These are phyloP conservation scores for Puya raimondii DNA, from an alignment of 176 grass and related monocot genomes.

Conservation along the genomic window DNA sequence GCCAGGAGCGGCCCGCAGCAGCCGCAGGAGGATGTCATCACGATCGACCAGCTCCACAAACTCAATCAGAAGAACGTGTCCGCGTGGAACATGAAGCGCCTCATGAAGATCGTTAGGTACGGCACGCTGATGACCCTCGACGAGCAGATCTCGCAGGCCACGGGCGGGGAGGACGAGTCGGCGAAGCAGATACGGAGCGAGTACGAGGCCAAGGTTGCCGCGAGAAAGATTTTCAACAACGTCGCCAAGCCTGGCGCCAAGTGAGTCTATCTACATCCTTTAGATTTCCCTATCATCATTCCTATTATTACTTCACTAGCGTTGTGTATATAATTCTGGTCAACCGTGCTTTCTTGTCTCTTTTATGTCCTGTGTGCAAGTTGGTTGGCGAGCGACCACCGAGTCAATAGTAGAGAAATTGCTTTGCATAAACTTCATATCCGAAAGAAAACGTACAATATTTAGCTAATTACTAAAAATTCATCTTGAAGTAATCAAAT, in stretches of 20 bases:
- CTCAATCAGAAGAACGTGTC: constrained; percentile 93
- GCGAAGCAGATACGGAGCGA: constrained; percentile 71
- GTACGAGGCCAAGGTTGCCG: constrained; percentile 78
- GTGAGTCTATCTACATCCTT: constrained; percentile 22
- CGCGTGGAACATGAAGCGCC: constrained; percentile 91
- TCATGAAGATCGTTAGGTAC: constrained; percentile 81
- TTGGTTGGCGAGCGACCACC: no score
- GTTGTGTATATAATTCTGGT: no score
- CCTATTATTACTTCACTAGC: no score
- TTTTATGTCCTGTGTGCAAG: no score
- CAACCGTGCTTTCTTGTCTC: no score
- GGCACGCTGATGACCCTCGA: constrained; percentile 74
- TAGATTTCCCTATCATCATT: background rate
- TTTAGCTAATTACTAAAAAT: no score
- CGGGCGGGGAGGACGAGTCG: constrained; percentile 43
- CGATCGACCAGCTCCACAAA: constrained; percentile 76
- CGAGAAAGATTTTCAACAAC: constrained; percentile 81
- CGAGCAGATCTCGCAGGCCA: constrained; percentile 41
- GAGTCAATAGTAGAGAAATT: no score
- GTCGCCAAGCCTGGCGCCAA: constrained; percentile 62
- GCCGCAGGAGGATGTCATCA: constrained; percentile 57
- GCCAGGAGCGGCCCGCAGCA: constrained; percentile 47
- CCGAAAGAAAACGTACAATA: no score
- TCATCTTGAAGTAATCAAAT: no score
- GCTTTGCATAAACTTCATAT: no score